phyloP scores from a whole-genome alignment of 2,329 filamentous ascomycete species.

The Myriosclerotinia curreyana region DNA sequence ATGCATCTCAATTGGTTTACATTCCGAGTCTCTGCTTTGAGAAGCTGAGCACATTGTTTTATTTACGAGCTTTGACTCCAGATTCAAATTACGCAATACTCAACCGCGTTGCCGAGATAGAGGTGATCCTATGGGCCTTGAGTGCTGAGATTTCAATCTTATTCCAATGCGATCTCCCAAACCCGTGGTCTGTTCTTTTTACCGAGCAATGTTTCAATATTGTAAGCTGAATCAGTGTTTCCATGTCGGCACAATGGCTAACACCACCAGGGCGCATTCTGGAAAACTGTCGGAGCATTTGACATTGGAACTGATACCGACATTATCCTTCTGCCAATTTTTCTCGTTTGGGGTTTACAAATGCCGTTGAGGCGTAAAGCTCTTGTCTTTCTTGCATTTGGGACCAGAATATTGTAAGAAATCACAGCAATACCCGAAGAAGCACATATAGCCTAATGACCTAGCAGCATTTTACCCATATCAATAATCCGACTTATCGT shows the following conservation, averaged over 20 bases:
- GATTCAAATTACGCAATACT: slow-evolving; percentile 19
- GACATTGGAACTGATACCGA: slow-evolving; percentile 48
- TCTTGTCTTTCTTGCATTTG: slow-evolving; percentile 28
- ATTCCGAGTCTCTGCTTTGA: slow-evolving; percentile 33
- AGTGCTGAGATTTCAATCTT: slow-evolving; percentile 22
- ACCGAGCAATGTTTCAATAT: slow-evolving; percentile 30
- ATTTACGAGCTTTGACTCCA: slow-evolving; percentile 18
- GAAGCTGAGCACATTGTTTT: slow-evolving; percentile 31
- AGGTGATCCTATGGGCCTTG: slow-evolving; percentile 16
- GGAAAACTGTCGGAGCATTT: slow-evolving; percentile 49
- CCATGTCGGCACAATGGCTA: background rate
- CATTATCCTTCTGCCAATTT: slow-evolving; percentile 47
- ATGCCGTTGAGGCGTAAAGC: slow-evolving; percentile 41
- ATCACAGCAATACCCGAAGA: background rate
- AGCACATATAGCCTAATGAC: slow-evolving; percentile 2
- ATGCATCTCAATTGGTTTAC: slow-evolving; percentile 35
- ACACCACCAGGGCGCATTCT: slow-evolving; percentile 37
- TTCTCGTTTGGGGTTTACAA: slow-evolving; percentile 47
- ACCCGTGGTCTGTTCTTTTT: slow-evolving; percentile 32
- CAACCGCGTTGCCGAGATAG: slow-evolving; percentile 22
- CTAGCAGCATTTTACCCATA: slow-evolving; percentile 40
- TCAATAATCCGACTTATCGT: slow-evolving; percentile 27
- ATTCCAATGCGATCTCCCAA: slow-evolving; percentile 35
- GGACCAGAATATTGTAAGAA: slow-evolving; percentile 40
- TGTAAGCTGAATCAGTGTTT: slow-evolving; percentile 20